Base-by-base conservation (phyloP, 2,329 filamentous ascomycete genomes). In the Monilinia fructicola region DNA sequence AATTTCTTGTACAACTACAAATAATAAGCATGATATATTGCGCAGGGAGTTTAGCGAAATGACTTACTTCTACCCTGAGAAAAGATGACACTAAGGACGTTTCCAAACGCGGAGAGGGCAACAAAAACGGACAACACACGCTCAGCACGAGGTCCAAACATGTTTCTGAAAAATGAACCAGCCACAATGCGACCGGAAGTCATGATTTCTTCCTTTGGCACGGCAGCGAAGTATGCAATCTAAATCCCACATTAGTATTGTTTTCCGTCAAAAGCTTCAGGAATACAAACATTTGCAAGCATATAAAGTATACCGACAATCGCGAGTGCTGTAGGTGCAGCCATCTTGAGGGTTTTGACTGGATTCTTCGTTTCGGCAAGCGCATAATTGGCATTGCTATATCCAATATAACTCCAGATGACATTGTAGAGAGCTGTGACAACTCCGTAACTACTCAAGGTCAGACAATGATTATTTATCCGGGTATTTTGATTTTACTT, bases 391-490 rank as follows among this genome's bases (percentile, higher is more conserved):
- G 86, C 87, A 75, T 89, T 90, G 78, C 81, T 85, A 80, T 88
- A 89, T 31, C 88, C 88, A 70, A 88, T 84, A 72, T 87, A 91
- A 68, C 84, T 87, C 84, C 87, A 90, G 72, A 90, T 87, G 69
- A 90, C 87, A 71, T 90, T 90, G 80, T 89, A 90, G 0, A 91
- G 78, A 0, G 88, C 87, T 1, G 85, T 90, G n/a, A 89, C 87
- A 44, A 89, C 81, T 58, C 86, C 86, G 70, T 90, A 74, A 38
- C 70, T 73, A 54, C 21, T 31, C 26, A 31, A 35, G n/a, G 31
- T 60, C 18, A 56, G 55, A 61, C 21, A 11, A 48, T 28, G 18
- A 50, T 18, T 18, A 6, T 23, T 44, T 5, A 55, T 35, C 23
- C 1, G 46, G 46, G 46, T 5, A 28, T 1, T 53, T 46, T 23